Evolutionary conservation across 1,284 basidiomycete genomes (phyloP), one percentile per base, ranked within the genome.

Genomic region (Melampsora americana): DNA sequence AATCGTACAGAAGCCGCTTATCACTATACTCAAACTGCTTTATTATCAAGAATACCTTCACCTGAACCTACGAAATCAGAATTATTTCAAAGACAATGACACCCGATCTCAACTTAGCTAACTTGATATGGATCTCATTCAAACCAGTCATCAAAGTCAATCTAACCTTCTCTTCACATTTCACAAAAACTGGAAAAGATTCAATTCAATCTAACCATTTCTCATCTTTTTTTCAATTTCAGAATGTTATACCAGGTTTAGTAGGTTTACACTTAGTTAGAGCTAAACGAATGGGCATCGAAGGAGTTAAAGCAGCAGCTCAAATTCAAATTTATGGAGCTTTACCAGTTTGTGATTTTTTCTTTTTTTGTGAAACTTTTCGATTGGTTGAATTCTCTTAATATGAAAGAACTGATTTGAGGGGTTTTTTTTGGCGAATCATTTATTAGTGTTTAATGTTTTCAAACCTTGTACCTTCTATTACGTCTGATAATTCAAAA

Each of bases 141-240:
- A 71, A 71, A 30, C 69, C 69, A 35, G 56, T 71, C 69, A 71
- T 71, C 69, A 71, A 71, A 59, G 69, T 48, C 64, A 60, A 60
- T 44, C 59, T 64, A 5, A 18, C 56, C 23, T 11, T 60, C 1
- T 60, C 26, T n/a, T 20, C 5, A 42, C 23, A 30, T 6, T 70
- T 46, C 18, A 35, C 39, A 46, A 32, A n/a, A n/a, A n/a, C n/a
- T n/a, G n/a, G n/a, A n/a, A n/a, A n/a, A n/a, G n/a, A n/a, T n/a
- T n/a, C n/a, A n/a, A n/a, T n/a, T n/a, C n/a, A n/a, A n/a, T n/a
- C 48, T 9, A 14, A 26, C 18, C n/a, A 35, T 28, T 62, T 35
- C 9, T 26, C 12, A 16, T 28, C 30, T 64, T 50, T 18, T 46
- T 14, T 9, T 69, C 32, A 7, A 46, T 14, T 42, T 18, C 26